Evolutionary conservation across 2,329 filamentous ascomycete species (phyloP).

Genomic region (Neofusicoccum ribis): DNA sequence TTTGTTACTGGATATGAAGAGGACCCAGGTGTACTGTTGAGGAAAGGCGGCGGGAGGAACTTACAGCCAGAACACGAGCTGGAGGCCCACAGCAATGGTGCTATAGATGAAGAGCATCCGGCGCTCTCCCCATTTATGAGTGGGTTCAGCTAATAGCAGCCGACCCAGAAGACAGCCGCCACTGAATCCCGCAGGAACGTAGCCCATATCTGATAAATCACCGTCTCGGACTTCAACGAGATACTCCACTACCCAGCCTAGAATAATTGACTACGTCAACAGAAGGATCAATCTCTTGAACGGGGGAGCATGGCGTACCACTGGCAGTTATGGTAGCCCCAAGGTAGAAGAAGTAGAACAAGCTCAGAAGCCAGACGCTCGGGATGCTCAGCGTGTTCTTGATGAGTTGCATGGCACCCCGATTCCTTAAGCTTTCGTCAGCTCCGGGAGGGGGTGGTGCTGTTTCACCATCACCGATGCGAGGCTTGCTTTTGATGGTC

Average conservation of each 20-base stretch:
- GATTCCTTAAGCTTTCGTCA: slow-evolving; percentile 41
- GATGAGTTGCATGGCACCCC: slow-evolving; percentile 29
- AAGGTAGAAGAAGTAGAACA: slow-evolving; percentile 66
- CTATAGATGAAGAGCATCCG: slow-evolving; percentile 59
- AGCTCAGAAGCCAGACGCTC: slow-evolving; percentile 58
- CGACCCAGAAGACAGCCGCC: slow-evolving; percentile 60
- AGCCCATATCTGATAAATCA: slow-evolving; percentile 58
- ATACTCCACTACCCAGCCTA: slow-evolving; percentile 66
- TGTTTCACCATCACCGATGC: too few relatives aligned
- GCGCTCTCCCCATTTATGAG: slow-evolving; percentile 58
- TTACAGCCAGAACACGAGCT: slow-evolving; percentile 61
- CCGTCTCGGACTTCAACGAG: slow-evolving; percentile 61
- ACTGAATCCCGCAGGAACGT: slow-evolving; percentile 62
- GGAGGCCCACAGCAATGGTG: slow-evolving; percentile 53
- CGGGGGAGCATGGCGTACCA: slow-evolving; percentile 9
- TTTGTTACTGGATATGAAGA: neutral
- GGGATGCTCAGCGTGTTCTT: slow-evolving; percentile 47
- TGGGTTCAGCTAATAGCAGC: slow-evolving; percentile 59
- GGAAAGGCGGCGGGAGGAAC: neutral
- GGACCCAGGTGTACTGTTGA: neutral
- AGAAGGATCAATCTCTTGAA: neutral
- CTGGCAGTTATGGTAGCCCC: slow-evolving; percentile 57
- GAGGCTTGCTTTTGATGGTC: neutral
- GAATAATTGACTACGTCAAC: neutral
- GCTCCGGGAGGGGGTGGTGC: slow-evolving; percentile 22